A percentile compares a stretch with the other conserved stretches of the same genome.
phyloP scores from a whole-genome alignment of 148 eudicot genomes.

The Gaultheria prostrata region DNA sequence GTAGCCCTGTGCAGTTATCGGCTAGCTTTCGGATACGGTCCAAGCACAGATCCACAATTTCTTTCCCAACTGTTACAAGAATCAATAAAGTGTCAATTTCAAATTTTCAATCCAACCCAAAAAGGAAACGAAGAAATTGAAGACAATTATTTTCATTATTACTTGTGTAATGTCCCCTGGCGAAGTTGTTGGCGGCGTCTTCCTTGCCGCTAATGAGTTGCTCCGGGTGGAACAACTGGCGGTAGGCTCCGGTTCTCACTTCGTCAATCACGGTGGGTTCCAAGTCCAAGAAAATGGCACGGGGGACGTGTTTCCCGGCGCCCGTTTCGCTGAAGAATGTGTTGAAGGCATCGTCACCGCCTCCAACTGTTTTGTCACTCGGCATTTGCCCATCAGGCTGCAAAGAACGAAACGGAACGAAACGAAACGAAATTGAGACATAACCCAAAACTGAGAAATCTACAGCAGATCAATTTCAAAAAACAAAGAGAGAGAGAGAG shows the following conservation, averaged over 20 bases:
- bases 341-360: slow-evolving; percentile 54
- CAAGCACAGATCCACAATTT: slow-evolving; percentile 46
- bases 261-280: slow-evolving; percentile 51
- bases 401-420: background rate
- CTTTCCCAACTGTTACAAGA: slow-evolving; percentile 34
- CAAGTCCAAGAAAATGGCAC: slow-evolving; percentile 41
- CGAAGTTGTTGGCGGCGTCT: slow-evolving; percentile 52
- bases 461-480: background rate
- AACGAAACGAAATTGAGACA: background rate
- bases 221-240: slow-evolving; percentile 51
- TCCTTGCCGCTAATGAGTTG: slow-evolving; percentile 54
- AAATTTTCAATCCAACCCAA: background rate
- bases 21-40: slow-evolving; percentile 49
- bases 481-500: no score
- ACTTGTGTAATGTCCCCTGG: slow-evolving; percentile 50
- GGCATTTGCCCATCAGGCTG: slow-evolving; percentile 62
- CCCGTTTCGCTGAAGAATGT: slow-evolving; percentile 52
- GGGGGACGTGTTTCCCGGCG: slow-evolving; percentile 50
- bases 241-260: slow-evolving; percentile 44
- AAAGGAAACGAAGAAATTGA: background rate
- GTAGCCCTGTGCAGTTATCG: slow-evolving; percentile 49
- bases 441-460: background rate
- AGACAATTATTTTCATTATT: background rate
- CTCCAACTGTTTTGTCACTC: slow-evolving; percentile 37
- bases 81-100: no score